Evolutionary conservation across 129 eudicot genomes (phyloP).

Genomic region (carrot (Daucus carota)): DH1_v3.0 NC_030386.2:23154501-23155000

Average conservation of each 20-base stretch:
- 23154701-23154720: slow-evolving; percentile 36
- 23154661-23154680: slow-evolving; percentile 47
- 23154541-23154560: slow-evolving; percentile 24
- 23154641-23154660: slow-evolving; percentile 41
- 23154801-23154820: slow-evolving; percentile 42
- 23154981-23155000: slow-evolving; percentile 33
- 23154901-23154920: slow-evolving; percentile 17
- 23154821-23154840: slow-evolving; percentile 33
- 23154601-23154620: slow-evolving; percentile 10
- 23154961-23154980: slow-evolving; percentile 23
- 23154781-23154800: slow-evolving; percentile 41
- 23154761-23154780: slow-evolving; percentile 32
- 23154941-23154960: slow-evolving; percentile 12
- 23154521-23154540: neutral
- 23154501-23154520: neutral
- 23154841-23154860: slow-evolving; percentile 37
- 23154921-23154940: slow-evolving; percentile 12
- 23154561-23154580: slow-evolving; percentile 14
- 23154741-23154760: slow-evolving; percentile 38
- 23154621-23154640: slow-evolving; percentile 18
- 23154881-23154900: slow-evolving; percentile 9
- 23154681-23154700: slow-evolving; percentile 47
- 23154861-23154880: slow-evolving; percentile 29
- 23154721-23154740: slow-evolving; percentile 36
- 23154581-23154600: slow-evolving; percentile 5